Conservation (phyloP, 1,139 yeast species). For the Debaryomyces sp. region DNA sequence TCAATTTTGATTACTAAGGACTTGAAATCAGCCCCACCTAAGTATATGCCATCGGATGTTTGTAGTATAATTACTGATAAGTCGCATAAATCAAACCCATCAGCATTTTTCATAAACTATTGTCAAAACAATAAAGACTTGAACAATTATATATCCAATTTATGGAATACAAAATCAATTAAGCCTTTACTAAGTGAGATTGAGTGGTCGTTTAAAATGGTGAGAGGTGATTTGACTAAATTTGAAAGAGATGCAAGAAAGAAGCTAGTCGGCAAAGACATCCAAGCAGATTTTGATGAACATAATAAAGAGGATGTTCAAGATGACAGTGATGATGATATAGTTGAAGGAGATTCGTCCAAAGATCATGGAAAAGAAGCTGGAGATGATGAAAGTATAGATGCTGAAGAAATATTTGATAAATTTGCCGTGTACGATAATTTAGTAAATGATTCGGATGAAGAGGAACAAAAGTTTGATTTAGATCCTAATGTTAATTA, state of each 20-base stretch:
- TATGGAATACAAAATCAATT: constrained; percentile 60
- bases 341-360: constrained; percentile 20
- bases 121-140: constrained; percentile 45
- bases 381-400: constrained; percentile 18
- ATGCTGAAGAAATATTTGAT: constrained; percentile 22
- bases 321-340: constrained; percentile 20
- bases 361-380: constrained; percentile 19
- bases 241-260: constrained; percentile 40
- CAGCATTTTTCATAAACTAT: constrained; percentile 48
- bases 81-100: constrained; percentile 40
- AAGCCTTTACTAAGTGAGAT: constrained; percentile 50
- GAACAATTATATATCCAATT: constrained; percentile 53
- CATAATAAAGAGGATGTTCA: constrained; percentile 19
- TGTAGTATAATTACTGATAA: constrained; percentile 29
- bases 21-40: constrained; percentile 33
- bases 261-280: constrained; percentile 27
- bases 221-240: constrained; percentile 59
- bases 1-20: constrained; percentile 31
- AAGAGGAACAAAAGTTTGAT: constrained; percentile 40
- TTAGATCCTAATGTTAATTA: constrained; percentile 51
- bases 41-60: constrained; percentile 30
- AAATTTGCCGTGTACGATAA: constrained; percentile 53
- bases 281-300: constrained; percentile 16
- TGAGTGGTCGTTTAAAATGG: constrained; percentile 60
- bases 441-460: constrained; percentile 58